Percentiles rank a stretch among this genome's conserved stretches.
Conservation (phyloP, 805 yeast genomes). For the Zygosaccharomyces pseudorouxii region DNA sequence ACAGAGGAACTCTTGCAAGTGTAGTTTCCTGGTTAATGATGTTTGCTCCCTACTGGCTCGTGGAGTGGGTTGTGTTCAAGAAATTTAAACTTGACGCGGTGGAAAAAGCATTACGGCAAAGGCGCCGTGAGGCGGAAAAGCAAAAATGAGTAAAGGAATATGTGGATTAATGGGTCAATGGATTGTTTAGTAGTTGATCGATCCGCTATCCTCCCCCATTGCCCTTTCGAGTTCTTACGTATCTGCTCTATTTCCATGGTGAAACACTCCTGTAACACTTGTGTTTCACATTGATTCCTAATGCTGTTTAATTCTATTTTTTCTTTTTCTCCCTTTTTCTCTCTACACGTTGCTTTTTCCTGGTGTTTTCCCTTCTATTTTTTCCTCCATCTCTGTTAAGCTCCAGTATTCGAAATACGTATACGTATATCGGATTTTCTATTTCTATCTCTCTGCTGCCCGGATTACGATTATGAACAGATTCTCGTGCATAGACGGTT, state of each 20-base stretch:
- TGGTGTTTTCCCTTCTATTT: neutral
- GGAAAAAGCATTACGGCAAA: slow-evolving; percentile 19
- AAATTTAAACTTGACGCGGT: slow-evolving; percentile 41
- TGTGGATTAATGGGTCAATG: too few relatives aligned
- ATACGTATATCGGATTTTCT: neutral
- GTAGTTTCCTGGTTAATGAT: slow-evolving; percentile 35
- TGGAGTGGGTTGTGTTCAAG: slow-evolving; percentile 39
- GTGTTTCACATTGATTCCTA: neutral
- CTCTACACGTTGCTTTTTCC: neutral
- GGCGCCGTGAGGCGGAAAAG: neutral
- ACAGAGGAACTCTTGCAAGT: slow-evolving; percentile 49
- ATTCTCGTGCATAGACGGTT: neutral
- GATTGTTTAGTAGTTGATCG: too few relatives aligned
- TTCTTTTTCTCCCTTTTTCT: neutral
- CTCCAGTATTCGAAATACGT: neutral
- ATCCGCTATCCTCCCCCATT: too few relatives aligned
- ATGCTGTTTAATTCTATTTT: neutral
- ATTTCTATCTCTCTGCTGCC: neutral
- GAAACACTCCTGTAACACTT: neutral
- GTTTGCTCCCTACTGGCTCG: slow-evolving; percentile 45
- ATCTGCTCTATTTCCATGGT: too few relatives aligned
- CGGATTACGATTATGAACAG: neutral
- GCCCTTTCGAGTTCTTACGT: too few relatives aligned
- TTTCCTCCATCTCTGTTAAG: neutral
- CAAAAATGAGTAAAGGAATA: neutral